Evolutionary conservation across 2,329 filamentous ascomycete species (phyloP).

Genomic region (Clonostachys rhizophaga): DNA sequence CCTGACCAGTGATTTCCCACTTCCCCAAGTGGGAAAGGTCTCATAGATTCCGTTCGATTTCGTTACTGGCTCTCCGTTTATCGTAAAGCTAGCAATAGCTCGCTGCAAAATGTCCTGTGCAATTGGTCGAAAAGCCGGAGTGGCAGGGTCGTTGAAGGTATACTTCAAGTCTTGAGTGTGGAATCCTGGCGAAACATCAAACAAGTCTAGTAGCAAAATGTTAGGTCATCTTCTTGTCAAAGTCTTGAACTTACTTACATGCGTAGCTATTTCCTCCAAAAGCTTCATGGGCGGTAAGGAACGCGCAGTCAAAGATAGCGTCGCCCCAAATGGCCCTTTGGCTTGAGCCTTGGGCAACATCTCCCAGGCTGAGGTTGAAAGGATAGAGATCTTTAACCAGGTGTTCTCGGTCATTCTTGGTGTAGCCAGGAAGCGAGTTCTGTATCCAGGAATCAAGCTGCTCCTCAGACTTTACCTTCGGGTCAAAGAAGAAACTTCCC

Average conservation of each 20-base stretch:
- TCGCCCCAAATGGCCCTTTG: conserved; percentile 2
- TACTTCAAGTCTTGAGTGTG: conserved; percentile 7
- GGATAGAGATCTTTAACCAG: conserved; percentile 5
- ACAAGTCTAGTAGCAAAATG: conserved; percentile 2
- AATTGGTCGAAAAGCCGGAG: not conserved
- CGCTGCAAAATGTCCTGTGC: conserved; percentile 3
- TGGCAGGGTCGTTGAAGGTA: conserved; percentile 3
- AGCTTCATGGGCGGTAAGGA: not conserved
- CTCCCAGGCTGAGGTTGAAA: not conserved
- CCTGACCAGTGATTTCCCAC: too few relatives aligned
- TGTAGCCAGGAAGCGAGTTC: conserved; percentile 2
- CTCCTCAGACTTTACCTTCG: conserved; percentile 2
- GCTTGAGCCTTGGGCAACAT: too few relatives aligned
- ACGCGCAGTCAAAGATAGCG: too few relatives aligned
- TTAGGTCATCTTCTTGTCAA: too few relatives aligned
- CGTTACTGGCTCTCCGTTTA: not conserved
- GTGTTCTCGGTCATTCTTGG: not conserved
- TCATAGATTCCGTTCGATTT: too few relatives aligned
- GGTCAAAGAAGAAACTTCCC: conserved; percentile 6
- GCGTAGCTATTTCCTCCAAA: conserved; percentile 2
- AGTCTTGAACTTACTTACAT: conserved; percentile 3
- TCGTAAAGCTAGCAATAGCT: conserved; percentile 4
- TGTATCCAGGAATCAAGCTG: conserved; percentile 3
- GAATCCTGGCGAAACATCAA: conserved; percentile 5
- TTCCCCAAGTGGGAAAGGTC: too few relatives aligned